phyloP scores from a whole-genome alignment of 176 grass and related monocot genomes.

The Ensete glaucum region DNA sequence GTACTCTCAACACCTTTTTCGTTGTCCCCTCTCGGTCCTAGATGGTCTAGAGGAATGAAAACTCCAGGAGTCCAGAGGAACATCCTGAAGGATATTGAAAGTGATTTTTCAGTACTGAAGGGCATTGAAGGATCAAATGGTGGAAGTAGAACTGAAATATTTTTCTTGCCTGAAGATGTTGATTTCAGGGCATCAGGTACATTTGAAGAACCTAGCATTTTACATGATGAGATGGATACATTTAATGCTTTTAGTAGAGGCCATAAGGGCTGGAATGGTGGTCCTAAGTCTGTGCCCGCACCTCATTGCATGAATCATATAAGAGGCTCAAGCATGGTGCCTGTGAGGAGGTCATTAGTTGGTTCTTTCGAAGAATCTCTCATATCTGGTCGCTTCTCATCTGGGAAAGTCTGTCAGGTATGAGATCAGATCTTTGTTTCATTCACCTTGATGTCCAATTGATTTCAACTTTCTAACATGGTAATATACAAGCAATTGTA shows the following conservation, averaged over 20 bases:
- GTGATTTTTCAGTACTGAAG: constrained; percentile 34
- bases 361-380: constrained; percentile 99
- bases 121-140: constrained; percentile 23
- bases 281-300: constrained; percentile 26
- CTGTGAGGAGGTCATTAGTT: constrained; percentile 73
- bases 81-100: constrained; percentile 35
- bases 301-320: constrained; percentile 27
- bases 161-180: constrained; percentile 31
- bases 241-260: constrained; percentile 32
- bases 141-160: constrained; percentile 9
- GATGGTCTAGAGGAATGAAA: constrained; percentile 54
- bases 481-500: neutral
- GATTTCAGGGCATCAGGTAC: constrained; percentile 17
- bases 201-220: constrained; percentile 24
- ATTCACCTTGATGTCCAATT: constrained; percentile 2
- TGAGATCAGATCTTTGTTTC: neutral
- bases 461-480: neutral
- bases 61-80: constrained; percentile 27
- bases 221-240: constrained; percentile 42
- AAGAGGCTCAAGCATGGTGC: constrained; percentile 38
- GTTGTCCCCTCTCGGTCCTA: constrained; percentile 76
- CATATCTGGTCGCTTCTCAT: constrained; percentile 82
- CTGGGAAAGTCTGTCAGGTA: constrained; percentile 79
- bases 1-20: constrained; percentile 55
- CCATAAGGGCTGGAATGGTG: constrained; percentile 17